Evolutionary conservation across 768 basidiomycete species (phyloP), one percentile per base, ranked within the genome.

Genomic region (Sporobolomyces pararoseus): DNA sequence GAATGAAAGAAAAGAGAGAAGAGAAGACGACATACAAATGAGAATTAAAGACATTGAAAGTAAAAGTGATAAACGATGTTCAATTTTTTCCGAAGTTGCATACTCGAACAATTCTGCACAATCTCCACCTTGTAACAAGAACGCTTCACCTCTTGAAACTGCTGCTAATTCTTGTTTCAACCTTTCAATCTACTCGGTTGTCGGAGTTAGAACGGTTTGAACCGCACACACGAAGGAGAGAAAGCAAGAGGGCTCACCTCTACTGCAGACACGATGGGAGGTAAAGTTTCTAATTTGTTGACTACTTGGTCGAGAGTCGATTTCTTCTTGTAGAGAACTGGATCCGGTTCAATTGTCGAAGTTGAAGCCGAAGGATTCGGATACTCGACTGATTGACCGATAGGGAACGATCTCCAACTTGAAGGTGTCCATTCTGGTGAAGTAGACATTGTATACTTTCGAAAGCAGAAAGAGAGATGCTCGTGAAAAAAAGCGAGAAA

Each of bases 71-170:
- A 95, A 88, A 78, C 92, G 91, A 25, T 87, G 85, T 42, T 90
- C 86, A 70, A 95, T 90, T 75, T 91, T 90, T 81, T 90, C 23
- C 21, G 61, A 55, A 46, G 51, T 42, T 74, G 63, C 59, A 63
- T 59, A 63, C 37, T 66, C 75, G 68, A 70, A 70, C 17, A 74
- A 57, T 58, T 53, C 76, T 78, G 73, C 73, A 76, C 96, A 99
- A 77, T 99, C 96, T 3, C 96, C 96, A 0, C 96, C 96, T 71
- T 99, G 96, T 3, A 99, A 84, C 44, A 99, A 83, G 80, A 99
- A 98, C 0, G 91, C 92, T 76, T 94, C 86, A 71, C 91, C 90
- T 25, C 96, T 89, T 4, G 94, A 92, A 42, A 86, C 86, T 39
- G 83, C 81, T 25, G 71, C 70, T 10, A 70, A 47, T 10, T 72